Evolutionary conservation across 2,329 filamentous ascomycete species (phyloP).

Genomic region (Aureobasidium sp.): DNA sequence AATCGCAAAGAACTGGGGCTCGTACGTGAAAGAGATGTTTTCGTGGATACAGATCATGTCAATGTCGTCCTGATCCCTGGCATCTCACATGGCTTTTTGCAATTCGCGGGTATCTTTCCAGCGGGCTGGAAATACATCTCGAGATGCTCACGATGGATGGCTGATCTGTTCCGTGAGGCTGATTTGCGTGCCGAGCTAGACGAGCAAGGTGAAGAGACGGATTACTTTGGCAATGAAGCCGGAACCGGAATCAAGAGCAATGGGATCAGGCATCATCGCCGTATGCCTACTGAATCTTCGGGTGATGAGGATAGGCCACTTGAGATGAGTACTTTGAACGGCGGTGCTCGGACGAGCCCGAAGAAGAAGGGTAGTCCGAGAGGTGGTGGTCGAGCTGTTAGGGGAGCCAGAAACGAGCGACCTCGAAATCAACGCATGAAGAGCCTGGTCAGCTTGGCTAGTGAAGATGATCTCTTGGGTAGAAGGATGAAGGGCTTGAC

Average conservation of each 20-base stretch:
- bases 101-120: conserved; percentile 81
- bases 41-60: conserved; percentile 65
- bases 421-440: conserved; percentile 27
- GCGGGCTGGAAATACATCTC: conserved; percentile 85
- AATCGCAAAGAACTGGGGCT: conserved; percentile 50
- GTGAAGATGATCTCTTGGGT: conserved; percentile 40
- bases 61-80: conserved; percentile 82
- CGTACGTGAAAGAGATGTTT: conserved; percentile 40
- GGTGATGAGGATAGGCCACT: conserved; percentile 74
- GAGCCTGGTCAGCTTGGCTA: conserved; percentile 38
- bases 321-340: conserved; percentile 55
- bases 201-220: conserved; percentile 13
- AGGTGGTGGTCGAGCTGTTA: conserved; percentile 14
- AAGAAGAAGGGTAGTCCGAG: conserved; percentile 7
- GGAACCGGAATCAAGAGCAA: neutral
- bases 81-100: conserved; percentile 86
- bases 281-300: conserved; percentile 50
- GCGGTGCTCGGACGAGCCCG: conserved; percentile 17
- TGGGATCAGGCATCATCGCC: conserved; percentile 36
- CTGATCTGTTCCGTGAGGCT: conserved; percentile 58
- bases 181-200: conserved; percentile 26
- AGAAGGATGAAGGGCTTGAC: conserved; percentile 42
- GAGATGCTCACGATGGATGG: conserved; percentile 71
- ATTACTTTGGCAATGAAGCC: conserved; percentile 19
- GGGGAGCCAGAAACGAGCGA: conserved; percentile 18